Conservation (phyloP, 2,329 filamentous ascomycete species). For the Penicillium sp. region DNA sequence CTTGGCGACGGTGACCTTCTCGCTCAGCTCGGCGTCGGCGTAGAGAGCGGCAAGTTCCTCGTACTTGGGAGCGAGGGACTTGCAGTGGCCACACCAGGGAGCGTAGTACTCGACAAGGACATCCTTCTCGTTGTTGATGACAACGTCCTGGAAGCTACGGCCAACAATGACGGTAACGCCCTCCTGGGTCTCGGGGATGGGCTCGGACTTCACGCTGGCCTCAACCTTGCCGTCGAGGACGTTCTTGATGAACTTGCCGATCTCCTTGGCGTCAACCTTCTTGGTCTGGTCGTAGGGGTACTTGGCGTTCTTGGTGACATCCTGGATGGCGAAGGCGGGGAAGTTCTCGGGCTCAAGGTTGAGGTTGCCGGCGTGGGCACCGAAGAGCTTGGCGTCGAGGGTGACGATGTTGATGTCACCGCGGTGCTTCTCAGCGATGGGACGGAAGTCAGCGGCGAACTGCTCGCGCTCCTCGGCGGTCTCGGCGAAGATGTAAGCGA, state of each 20-base stretch:
- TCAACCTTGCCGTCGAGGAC: slow-evolving; percentile 85
- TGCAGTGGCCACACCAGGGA: slow-evolving; percentile 76
- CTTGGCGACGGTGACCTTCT: slow-evolving; percentile 75
- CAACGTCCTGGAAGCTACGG: slow-evolving; percentile 88
- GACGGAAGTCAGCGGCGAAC: slow-evolving; percentile 76
- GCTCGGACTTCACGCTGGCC: slow-evolving; percentile 98
- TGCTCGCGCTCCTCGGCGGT: slow-evolving; percentile 83
- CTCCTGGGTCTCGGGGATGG: slow-evolving; percentile 90
- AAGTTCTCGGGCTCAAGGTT: slow-evolving; percentile 96
- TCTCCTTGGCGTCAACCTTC: slow-evolving; percentile 71
- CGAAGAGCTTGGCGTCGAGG: slow-evolving; percentile 92
- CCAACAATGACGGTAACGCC: slow-evolving; percentile 88
- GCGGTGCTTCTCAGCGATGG: slow-evolving; percentile 87
- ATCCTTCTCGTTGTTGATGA: slow-evolving; percentile 93
- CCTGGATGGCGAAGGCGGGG: slow-evolving; percentile 97
- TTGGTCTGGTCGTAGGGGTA: slow-evolving; percentile 87
- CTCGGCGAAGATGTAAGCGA: slow-evolving; percentile 98
- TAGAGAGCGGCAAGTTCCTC: slow-evolving; percentile 64
- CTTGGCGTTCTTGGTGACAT: slow-evolving; percentile 93
- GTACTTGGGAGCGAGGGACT: slow-evolving; percentile 68
- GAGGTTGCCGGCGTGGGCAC: slow-evolving; percentile 92
- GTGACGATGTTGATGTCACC: slow-evolving; percentile 97
- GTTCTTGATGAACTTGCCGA: slow-evolving; percentile 82
- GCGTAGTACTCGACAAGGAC: slow-evolving; percentile 98
- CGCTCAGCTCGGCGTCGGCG: slow-evolving; percentile 50